Conservation (phyloP, 176 grass and related monocot species). For the Areca catechu region DNA sequence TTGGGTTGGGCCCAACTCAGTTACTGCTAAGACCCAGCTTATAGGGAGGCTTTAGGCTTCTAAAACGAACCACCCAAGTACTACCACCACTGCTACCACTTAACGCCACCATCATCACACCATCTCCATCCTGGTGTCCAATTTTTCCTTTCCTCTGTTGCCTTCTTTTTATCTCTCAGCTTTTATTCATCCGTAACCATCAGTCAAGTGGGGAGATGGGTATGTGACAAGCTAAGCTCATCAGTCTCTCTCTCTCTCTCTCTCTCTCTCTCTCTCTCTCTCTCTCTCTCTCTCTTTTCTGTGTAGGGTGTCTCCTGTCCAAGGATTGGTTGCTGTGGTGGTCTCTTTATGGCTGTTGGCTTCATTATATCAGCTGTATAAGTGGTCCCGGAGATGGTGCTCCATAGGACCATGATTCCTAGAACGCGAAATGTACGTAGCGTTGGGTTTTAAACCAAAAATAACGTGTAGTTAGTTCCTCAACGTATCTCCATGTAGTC, state of each 20-base stretch:
- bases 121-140: conserved; percentile 21
- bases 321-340: conserved; percentile 19
- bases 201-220: conserved; percentile 42
- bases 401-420: conserved; percentile 12
- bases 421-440: conserved; percentile 1
- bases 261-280: conserved; percentile 21
- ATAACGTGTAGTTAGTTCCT: no score
- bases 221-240: conserved; percentile 12
- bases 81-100: no score
- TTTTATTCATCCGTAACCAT: conserved; percentile 43
- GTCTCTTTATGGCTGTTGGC: conserved; percentile 39
- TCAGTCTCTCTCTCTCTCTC: conserved; percentile 34
- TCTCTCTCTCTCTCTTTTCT: conserved; percentile 10
- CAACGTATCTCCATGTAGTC: no score
- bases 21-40: no score
- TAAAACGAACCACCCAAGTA: no score
- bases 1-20: no score
- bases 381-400: conserved; percentile 22
- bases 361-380: conserved; percentile 40
- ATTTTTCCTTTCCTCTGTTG: conserved; percentile 8
- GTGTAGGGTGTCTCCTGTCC: not conserved
- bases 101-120: no score
- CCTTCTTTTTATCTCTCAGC: conserved; percentile 21
- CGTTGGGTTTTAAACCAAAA: conserved; percentile 3
- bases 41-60: no score